phyloP scores from a whole-genome alignment of 768 basidiomycete species.

The Amanita inopinata region DNA sequence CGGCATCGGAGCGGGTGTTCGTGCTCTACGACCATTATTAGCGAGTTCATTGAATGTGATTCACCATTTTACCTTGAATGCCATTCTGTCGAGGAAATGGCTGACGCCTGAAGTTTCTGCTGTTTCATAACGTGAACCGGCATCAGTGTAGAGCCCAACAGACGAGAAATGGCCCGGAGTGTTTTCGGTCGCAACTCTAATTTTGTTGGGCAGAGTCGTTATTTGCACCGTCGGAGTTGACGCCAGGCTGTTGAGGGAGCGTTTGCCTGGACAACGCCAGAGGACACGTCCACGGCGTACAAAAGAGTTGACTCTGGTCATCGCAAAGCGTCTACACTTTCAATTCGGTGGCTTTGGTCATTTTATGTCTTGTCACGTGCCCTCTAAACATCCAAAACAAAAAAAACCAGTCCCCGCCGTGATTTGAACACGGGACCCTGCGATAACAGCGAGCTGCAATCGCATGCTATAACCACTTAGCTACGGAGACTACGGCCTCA shows the following conservation, averaged over 20 bases:
- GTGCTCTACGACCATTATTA: constrained; percentile 51
- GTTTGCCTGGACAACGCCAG: constrained; percentile 15
- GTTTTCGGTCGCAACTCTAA: constrained; percentile 84
- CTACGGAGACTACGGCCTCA: constrained; percentile 5
- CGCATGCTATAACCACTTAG: constrained; percentile 8
- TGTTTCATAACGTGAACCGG: constrained; percentile 85
- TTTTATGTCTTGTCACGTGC: background rate
- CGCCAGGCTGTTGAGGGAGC: constrained; percentile 15
- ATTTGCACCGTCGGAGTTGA: constrained; percentile 38
- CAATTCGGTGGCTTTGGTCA: too few species aligned
- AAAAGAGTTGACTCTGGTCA: constrained; percentile 32
- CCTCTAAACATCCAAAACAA: background rate
- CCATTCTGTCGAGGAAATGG: constrained; percentile 92
- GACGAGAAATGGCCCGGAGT: constrained; percentile 93
- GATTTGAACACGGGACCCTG: constrained; percentile 10
- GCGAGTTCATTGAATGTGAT: background rate
- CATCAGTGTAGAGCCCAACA: constrained; percentile 88
- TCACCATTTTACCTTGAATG: constrained; percentile 68
- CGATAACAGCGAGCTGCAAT: constrained; percentile 8
- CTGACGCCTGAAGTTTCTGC: constrained; percentile 66
- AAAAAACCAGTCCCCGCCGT: constrained; percentile 1
- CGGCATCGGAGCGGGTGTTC: constrained; percentile 51
- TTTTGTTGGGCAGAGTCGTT: constrained; percentile 84
- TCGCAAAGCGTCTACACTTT: too few species aligned
- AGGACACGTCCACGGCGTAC: constrained; percentile 24